Percentiles rank a stretch among this genome's conserved stretches.
Conservation (phyloP, 352 stramenopile genomes). For the Phytopythium kandeliae region DNA sequence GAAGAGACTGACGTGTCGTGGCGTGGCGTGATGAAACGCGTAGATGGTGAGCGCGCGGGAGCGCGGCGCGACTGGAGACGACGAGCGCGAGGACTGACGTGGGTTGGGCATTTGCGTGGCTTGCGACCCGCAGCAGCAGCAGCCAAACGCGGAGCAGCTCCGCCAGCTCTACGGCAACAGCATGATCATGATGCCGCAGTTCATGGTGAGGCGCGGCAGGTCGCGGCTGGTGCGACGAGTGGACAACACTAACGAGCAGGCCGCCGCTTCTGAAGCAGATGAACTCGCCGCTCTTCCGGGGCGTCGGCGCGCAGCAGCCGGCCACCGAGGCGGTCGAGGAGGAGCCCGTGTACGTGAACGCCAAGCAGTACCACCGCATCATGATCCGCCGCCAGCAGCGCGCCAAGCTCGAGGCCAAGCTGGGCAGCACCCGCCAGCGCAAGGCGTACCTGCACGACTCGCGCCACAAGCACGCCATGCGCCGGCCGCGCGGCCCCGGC, state of each 20-base stretch:
- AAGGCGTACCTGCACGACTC: conserved; percentile 77
- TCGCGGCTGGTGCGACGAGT: no score
- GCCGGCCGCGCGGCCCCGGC: conserved; percentile 55
- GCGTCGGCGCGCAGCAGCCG: conserved; percentile 23
- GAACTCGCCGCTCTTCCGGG: conserved; percentile 48
- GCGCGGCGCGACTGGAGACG: not conserved
- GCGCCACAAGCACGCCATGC: conserved; percentile 75
- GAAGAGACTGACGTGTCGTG: no score
- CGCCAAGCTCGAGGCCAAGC: conserved; percentile 71
- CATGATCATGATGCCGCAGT: conserved; percentile 80
- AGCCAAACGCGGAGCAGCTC: conserved; percentile 75
- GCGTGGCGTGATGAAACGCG: no score
- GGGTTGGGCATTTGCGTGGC: not conserved
- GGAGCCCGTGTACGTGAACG: conserved; percentile 80
- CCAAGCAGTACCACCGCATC: conserved; percentile 83
- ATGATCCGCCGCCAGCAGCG: conserved; percentile 74
- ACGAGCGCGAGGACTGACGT: no score
- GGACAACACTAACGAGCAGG: not conserved
- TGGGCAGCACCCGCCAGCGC: conserved; percentile 52
- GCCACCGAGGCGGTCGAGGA: conserved; percentile 49
- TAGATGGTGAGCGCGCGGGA: not conserved
- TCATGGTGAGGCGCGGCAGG: conserved; percentile 77
- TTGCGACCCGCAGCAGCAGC: conserved; percentile 30
- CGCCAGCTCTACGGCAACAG: conserved; percentile 64
- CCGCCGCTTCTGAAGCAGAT: conserved; percentile 14